Evolutionary conservation across 331 rosid species (phyloP).

Genomic region (Acacia pycnantha): DNA sequence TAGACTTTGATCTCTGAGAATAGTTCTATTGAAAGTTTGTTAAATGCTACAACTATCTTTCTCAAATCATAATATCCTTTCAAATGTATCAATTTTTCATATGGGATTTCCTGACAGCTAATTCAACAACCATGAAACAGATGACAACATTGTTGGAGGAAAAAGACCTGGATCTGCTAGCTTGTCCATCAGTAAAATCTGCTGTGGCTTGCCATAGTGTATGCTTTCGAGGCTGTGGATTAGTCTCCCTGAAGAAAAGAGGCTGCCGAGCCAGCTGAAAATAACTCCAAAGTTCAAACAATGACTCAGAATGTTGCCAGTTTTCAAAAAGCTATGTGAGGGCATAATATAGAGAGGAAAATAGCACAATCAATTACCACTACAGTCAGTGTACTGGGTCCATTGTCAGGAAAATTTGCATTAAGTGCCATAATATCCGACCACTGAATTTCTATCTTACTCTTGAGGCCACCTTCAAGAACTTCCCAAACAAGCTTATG

Average conservation of each 20-base stretch:
- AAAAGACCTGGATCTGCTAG: conserved; percentile 58
- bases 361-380: conserved; percentile 55
- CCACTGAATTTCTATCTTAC: conserved; percentile 96
- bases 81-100: not conserved
- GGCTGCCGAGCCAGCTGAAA: conserved; percentile 87
- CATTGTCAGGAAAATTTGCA: conserved; percentile 79
- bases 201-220: conserved; percentile 92
- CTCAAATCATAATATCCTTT: not conserved
- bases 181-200: conserved; percentile 91
- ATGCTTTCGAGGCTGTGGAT: conserved; percentile 97
- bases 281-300: not conserved
- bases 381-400: conserved; percentile 67
- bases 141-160: not conserved
- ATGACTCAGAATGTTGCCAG: not conserved
- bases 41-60: not conserved
- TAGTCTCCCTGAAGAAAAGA: conserved; percentile 90
- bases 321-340: not conserved
- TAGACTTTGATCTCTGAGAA: not conserved
- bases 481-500: conserved; percentile 99
- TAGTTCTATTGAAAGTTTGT: not conserved
- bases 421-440: conserved; percentile 73
- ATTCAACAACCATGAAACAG: conserved; percentile 15
- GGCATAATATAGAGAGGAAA: not conserved
- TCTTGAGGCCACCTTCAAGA: conserved; percentile 88
- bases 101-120: not conserved